Conservation (phyloP, 306 rosid genomes). For the Pterocarpus santalinus region DNA sequence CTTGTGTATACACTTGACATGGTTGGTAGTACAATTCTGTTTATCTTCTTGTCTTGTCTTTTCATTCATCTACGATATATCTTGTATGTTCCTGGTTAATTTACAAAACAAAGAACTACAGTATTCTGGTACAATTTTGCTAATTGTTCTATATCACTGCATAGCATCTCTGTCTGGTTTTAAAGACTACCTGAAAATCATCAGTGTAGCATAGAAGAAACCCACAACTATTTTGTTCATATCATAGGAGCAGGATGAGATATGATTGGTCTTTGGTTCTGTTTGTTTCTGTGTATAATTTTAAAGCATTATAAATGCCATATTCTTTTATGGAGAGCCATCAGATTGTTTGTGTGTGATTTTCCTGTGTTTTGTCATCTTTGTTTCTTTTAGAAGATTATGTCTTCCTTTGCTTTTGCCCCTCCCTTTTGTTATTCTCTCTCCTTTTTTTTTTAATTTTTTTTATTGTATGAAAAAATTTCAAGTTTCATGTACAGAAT, state of each 20-base stretch:
- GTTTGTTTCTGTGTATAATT: background rate
- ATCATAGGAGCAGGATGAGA: background rate
- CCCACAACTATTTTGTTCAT: background rate
- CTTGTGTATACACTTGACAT: constrained; percentile 22
- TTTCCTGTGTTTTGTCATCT: constrained; percentile 6
- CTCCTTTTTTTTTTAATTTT: background rate
- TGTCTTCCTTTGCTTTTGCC: background rate
- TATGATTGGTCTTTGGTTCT: background rate
- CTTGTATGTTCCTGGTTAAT: background rate
- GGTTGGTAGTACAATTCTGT: constrained; percentile 29
- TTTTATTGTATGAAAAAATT: background rate
- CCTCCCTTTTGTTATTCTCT: background rate
- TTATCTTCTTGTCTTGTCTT: background rate
- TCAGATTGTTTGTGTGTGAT: background rate
- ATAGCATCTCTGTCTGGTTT: constrained; percentile 14
- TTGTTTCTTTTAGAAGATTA: constrained; percentile 22
- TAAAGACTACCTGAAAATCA: background rate
- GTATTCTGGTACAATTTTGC: background rate
- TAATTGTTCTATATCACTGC: background rate
- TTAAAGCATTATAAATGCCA: background rate
- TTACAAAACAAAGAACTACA: background rate
- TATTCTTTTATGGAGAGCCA: background rate
- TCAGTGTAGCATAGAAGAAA: background rate
- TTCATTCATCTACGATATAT: constrained; percentile 4
- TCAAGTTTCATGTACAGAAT: background rate